A percentile compares a stretch with the other conserved stretches of the same genome.
phyloP scores from a whole-genome alignment of 768 basidiomycete species.

The Boletus barrowsii region DNA sequence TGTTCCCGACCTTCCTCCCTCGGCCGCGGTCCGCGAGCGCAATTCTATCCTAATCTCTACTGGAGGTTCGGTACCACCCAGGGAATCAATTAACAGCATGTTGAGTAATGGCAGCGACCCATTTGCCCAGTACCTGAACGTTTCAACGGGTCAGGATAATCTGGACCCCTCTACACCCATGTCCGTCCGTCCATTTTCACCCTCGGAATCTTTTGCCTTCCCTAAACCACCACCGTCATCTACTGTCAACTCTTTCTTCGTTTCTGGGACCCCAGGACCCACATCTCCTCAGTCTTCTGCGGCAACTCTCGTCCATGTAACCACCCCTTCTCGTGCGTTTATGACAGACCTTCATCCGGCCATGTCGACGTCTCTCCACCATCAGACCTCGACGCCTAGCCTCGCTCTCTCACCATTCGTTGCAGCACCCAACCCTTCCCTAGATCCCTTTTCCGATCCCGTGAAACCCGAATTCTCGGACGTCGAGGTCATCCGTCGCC shows the following conservation, averaged over 20 bases:
- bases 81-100: constrained; percentile 41
- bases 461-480: constrained; percentile 33
- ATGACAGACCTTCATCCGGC: constrained; percentile 12
- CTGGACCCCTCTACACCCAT: constrained; percentile 44
- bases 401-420: not conserved
- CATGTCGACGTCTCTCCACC: constrained; percentile 9
- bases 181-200: constrained; percentile 64
- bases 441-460: constrained; percentile 37
- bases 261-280: not conserved
- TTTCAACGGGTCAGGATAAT: constrained; percentile 22
- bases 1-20: constrained; percentile 46
- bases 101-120: constrained; percentile 35
- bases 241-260: not conserved
- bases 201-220: constrained; percentile 66
- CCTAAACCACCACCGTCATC: constrained; percentile 50
- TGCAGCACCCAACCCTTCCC: constrained; percentile 11
- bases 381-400: not conserved
- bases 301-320: constrained; percentile 17
- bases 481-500: constrained; percentile 50
- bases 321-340: constrained; percentile 15
- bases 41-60: constrained; percentile 22
- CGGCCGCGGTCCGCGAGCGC: constrained; percentile 51
- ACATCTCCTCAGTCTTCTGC: constrained; percentile 13
- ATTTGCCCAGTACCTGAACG: constrained; percentile 40
- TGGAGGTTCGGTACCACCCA: constrained; percentile 25